phyloP scores from a whole-genome alignment of 352 stramenopile genomes.

The Phytophthora sp. region DNA sequence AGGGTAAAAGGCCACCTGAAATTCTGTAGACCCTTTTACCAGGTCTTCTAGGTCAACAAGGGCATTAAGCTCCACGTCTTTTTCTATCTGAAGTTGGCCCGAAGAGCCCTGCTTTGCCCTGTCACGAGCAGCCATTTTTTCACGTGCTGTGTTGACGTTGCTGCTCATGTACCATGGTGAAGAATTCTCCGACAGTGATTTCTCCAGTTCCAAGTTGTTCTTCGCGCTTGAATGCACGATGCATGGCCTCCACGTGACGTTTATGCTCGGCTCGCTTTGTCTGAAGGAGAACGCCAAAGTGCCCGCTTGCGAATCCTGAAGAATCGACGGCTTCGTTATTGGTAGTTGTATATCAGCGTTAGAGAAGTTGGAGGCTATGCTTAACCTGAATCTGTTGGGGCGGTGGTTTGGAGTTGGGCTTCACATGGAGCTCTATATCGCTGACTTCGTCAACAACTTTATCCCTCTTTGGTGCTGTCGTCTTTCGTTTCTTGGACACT shows the following conservation, averaged over 20 bases:
- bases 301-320: conserved; percentile 40
- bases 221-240: conserved; percentile 46
- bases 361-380: too few species aligned
- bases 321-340: neutral
- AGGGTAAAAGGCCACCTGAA: conserved; percentile 71
- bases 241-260: conserved; percentile 43
- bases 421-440: neutral
- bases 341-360: conserved; percentile 5
- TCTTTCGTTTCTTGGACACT: too few species aligned
- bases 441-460: too few species aligned
- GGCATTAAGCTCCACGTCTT: conserved; percentile 30
- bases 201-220: conserved; percentile 50
- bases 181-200: conserved; percentile 72
- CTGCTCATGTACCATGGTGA: conserved; percentile 56
- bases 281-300: conserved; percentile 56
- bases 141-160: conserved; percentile 66
- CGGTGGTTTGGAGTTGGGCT: neutral
- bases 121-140: conserved; percentile 45
- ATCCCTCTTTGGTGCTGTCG: too few species aligned
- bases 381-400: conserved; percentile 16
- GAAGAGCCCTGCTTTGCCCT: neutral
- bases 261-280: conserved; percentile 52
- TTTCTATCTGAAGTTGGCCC: neutral
- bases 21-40: conserved; percentile 55
- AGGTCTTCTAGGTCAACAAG: conserved; percentile 67